A percentile compares a stretch with the other conserved stretches of the same genome.
Evolutionary conservation across 176 grass and related monocot genomes (phyloP).

Genomic region (Lolium rigidum): DNA sequence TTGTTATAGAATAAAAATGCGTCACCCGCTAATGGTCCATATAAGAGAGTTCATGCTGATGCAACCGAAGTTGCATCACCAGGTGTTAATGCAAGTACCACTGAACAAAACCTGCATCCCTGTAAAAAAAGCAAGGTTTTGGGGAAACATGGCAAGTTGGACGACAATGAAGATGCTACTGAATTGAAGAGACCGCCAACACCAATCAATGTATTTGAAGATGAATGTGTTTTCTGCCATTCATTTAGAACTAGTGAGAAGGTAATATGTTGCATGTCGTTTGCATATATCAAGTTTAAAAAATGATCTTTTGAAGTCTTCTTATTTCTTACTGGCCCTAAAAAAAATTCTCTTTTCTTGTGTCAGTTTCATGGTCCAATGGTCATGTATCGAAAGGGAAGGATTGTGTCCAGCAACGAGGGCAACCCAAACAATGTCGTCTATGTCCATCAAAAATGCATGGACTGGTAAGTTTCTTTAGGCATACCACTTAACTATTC

Average conservation of each 20-base stretch:
- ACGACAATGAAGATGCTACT: not conserved
- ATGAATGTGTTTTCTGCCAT: slow-evolving; percentile 87
- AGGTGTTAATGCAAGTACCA: slow-evolving; percentile 25
- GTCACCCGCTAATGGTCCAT: not conserved
- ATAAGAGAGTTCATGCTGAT: not conserved
- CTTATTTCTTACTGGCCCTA: slow-evolving; percentile 22
- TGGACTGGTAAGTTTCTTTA: slow-evolving; percentile 56
- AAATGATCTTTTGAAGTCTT: slow-evolving; percentile 1
- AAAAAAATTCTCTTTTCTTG: not conserved
- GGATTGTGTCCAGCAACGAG: slow-evolving; percentile 33
- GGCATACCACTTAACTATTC: not conserved
- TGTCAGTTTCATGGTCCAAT: slow-evolving; percentile 74
- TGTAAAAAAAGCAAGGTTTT: slow-evolving; percentile 1
- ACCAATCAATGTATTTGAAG: slow-evolving; percentile 61
- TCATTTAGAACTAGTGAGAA: slow-evolving; percentile 54
- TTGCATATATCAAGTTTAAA: not conserved
- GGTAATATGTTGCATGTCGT: slow-evolving; percentile 38
- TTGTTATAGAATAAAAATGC: slow-evolving; percentile 3
- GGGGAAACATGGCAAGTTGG: not conserved
- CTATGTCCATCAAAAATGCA: slow-evolving; percentile 66
- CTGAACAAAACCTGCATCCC: not conserved
- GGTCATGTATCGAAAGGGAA: slow-evolving; percentile 47
- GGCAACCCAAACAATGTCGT: slow-evolving; percentile 35
- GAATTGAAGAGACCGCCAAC: slow-evolving; percentile 24
- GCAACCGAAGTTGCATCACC: not conserved